phyloP scores from a whole-genome alignment of 495 filamentous ascomycete genomes.

The Neurospora cerealis region DNA sequence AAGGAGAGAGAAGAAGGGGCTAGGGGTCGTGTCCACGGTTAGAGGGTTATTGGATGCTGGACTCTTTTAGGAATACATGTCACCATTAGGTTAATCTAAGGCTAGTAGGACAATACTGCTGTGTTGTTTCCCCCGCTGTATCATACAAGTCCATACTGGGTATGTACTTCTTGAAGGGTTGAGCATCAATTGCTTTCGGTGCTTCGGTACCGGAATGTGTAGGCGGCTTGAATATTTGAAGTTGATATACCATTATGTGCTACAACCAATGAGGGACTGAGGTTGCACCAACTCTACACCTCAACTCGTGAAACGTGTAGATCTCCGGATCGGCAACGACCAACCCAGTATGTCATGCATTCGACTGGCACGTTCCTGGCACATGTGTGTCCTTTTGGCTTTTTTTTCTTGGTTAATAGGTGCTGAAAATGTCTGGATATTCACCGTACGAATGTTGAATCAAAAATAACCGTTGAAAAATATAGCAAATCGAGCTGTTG shows the following conservation, averaged over 20 bases:
- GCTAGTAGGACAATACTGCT: background rate
- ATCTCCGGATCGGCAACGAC: background rate
- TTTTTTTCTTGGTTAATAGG: background rate
- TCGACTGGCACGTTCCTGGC: background rate
- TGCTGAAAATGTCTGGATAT: background rate
- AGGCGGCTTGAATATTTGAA: background rate
- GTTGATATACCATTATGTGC: background rate
- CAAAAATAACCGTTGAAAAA: background rate
- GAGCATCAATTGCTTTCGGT: background rate
- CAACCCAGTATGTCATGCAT: background rate
- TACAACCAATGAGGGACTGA: background rate
- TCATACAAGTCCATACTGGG: background rate
- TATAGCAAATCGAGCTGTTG: background rate
- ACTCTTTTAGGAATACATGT: background rate
- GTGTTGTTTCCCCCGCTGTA: background rate
- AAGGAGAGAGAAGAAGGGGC: constrained; percentile 30
- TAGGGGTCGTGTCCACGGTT: constrained; percentile 25
- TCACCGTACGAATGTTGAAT: background rate
- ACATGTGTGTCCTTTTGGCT: background rate
- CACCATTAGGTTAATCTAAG: background rate
- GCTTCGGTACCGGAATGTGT: background rate
- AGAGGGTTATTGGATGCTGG: constrained; percentile 22
- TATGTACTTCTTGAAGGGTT: background rate
- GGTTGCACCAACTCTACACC: background rate
- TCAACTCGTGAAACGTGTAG: background rate